phyloP scores from a whole-genome alignment of 352 stramenopile species.

The Achlya hypogyna region DNA sequence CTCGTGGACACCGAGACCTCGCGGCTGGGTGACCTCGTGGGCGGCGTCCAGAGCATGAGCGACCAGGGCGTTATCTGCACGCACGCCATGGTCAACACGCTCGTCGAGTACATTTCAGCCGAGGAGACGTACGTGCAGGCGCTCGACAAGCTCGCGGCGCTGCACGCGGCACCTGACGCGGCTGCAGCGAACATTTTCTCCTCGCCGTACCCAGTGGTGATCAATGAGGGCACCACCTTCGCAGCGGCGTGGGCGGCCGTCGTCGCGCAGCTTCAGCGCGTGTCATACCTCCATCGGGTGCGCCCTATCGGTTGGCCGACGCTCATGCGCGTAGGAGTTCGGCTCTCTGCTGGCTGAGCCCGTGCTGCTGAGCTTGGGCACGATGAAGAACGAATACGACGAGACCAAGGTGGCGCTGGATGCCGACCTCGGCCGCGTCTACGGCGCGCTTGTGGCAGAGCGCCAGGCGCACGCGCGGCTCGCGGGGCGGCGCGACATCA shows the following conservation, averaged over 20 bases:
- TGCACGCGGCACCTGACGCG: background rate
- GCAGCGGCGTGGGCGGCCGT: background rate
- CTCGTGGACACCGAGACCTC: background rate
- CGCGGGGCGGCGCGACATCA: slow-evolving; percentile 52
- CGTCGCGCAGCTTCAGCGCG: slow-evolving; percentile 1
- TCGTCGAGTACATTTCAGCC: slow-evolving; percentile 11
- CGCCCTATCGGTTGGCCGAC: background rate
- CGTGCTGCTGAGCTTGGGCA: slow-evolving; percentile 54
- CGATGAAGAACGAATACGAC: slow-evolving; percentile 77
- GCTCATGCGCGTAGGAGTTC: slow-evolving; percentile 41
- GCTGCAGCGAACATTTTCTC: background rate
- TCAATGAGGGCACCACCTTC: background rate
- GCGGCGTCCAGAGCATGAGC: slow-evolving; percentile 36
- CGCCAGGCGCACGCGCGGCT: slow-evolving; percentile 35
- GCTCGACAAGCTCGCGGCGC: background rate
- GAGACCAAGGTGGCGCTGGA: slow-evolving; percentile 39
- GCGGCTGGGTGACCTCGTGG: background rate
- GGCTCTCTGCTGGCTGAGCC: slow-evolving; percentile 61
- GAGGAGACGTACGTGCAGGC: slow-evolving; percentile 8
- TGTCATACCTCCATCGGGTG: slow-evolving; percentile 4
- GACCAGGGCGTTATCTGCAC: slow-evolving; percentile 27
- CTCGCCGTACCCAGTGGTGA: background rate
- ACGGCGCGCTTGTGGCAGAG: slow-evolving; percentile 40
- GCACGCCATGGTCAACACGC: slow-evolving; percentile 5
- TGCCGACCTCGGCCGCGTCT: slow-evolving; percentile 49